Base-by-base conservation (phyloP, 495 filamentous ascomycete genomes). In the Tuber aestivum region DNA sequence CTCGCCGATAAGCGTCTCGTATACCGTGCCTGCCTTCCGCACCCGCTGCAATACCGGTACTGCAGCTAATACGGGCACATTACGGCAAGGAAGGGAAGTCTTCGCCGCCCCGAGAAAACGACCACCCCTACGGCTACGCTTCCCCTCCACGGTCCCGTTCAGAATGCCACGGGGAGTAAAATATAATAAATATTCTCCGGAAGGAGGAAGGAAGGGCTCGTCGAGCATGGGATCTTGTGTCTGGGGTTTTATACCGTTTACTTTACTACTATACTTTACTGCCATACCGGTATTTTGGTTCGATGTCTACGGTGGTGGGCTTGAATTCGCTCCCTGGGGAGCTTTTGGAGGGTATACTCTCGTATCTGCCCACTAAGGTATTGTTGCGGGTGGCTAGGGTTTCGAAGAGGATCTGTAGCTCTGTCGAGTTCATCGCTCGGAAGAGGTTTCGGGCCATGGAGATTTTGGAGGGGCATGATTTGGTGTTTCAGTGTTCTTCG, bases 401-500 rank as follows among this genome's bases (percentile, higher is more conserved):
- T 38, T 73, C 44, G 27, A 35, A 42, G n/a, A 50, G 61, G 7
- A 21, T 73, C 12, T 73, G 38, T 10, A 50, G 10, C 3, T 56
- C 44, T 12, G 73, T 44, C 21, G 7, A 65, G 21, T 73, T 72
- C 45, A 40, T 82, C 23, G n/a, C 77, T 35, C 38, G n/a, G 38
- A 74, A 81, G 44, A 74, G 79, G 20, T 65, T 82, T 50, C 70
- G 79, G 27, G 9, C 68, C 27, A 35, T 76, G 27, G 18, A 48
- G 37, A 7, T 32, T 1, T 70, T 82, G 18, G 50, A 74, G 21
- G 79, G 72, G 9, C 71, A 81, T 42, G 27, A 76, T 40, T 48
- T 81, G n/a, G 50, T 82, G 23, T 81, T 81, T 32, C 76, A 75
- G 41, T 81, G 79, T 40, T 76, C 80, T 12, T 73, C 72, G 3